Base-by-base conservation (phyloP, 306 rosid genomes). In the Cicer judaicum region DNA sequence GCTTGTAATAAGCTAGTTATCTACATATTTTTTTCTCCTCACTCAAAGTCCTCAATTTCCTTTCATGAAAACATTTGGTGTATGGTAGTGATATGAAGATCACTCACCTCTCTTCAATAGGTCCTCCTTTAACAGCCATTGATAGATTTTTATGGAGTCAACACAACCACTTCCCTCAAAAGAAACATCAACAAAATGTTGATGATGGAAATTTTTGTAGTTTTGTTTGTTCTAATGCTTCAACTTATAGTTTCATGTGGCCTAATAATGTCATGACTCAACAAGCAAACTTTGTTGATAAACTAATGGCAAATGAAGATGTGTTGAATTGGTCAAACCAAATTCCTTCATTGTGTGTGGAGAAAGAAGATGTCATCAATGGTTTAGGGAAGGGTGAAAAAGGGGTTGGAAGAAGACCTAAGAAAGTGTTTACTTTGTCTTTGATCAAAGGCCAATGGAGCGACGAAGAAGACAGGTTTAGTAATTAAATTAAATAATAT, bases 361-460 rank as follows among this genome's bases (percentile, higher is more conserved):
- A 36, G 8, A 61, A 78, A 36, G 82, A 67, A 14, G 66, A 80
- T 69, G 57, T 56, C 12, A 0, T 60, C 62, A 18, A 19, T 7
- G 54, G 15, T 60, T 48, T 14, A 16, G 77, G 70, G 39, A 78
- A 82, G 19, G 78, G 48, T 38, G 21, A 16, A 11, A 80, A 78
- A 24, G 70, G 19, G 7, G 68, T 56, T 29, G 85, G 86, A 42
- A 84, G 88, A 72, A 91, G 68, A 77, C 66, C 68, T 49, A 85
- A 79, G 69, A 88, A 82, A 70, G 78, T 41, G 4, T 69, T 75
- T 61, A 43, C 74, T 38, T 65, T 77, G 15, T 67, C 79, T 46
- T 67, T 89, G 69, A 88, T 92, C 79, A 94, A 92, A 84, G 97
- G 99, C 12, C 95, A 92, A 38, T 94, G 97, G 99, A 86, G 87